A percentile compares a stretch with the other conserved stretches of the same genome.
phyloP scores from a whole-genome alignment of 352 stramenopile genomes.

The Phytophthora pisi region DNA sequence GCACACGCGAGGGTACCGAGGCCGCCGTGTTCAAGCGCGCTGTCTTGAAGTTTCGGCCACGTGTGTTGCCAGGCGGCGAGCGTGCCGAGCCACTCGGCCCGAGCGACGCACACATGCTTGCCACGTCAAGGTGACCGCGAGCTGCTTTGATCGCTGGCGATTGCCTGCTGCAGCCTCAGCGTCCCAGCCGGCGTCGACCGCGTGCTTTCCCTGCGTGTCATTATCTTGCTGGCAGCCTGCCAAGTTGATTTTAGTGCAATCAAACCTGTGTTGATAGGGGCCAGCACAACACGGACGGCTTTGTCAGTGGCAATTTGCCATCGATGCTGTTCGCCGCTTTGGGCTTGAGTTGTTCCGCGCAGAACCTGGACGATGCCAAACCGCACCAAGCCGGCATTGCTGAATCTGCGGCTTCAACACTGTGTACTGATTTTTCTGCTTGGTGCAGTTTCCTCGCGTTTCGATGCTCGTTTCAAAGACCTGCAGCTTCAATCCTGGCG shows the following conservation, averaged over 20 bases:
- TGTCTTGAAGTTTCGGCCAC: not conserved
- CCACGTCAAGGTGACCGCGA: slow-evolving; percentile 8
- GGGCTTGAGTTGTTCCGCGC: too few relatives aligned
- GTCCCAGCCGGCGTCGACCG: not conserved
- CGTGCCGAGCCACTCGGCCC: not conserved
- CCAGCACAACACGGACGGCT: not conserved
- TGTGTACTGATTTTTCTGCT: slow-evolving; percentile 6
- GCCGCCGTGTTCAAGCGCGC: not conserved
- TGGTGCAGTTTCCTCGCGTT: slow-evolving; percentile 1
- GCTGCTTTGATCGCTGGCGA: not conserved
- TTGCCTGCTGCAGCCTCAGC: not conserved
- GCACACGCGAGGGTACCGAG: not conserved
- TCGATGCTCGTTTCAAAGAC: slow-evolving; percentile 6
- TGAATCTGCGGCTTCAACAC: slow-evolving; percentile 1
- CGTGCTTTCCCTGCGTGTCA: slow-evolving; percentile 4
- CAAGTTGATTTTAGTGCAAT: not conserved
- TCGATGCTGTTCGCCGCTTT: not conserved
- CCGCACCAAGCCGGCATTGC: not conserved
- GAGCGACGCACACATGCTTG: slow-evolving; percentile 4
- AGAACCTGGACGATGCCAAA: too few relatives aligned
- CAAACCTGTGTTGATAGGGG: slow-evolving; percentile 4
- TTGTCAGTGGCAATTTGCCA: not conserved
- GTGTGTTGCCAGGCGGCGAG: not conserved
- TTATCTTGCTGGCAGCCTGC: slow-evolving; percentile 1
- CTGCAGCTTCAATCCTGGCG: slow-evolving; percentile 6